phyloP scores from a whole-genome alignment of 2,329 filamentous ascomycete species.

The Botryosphaeria dothidea region DNA sequence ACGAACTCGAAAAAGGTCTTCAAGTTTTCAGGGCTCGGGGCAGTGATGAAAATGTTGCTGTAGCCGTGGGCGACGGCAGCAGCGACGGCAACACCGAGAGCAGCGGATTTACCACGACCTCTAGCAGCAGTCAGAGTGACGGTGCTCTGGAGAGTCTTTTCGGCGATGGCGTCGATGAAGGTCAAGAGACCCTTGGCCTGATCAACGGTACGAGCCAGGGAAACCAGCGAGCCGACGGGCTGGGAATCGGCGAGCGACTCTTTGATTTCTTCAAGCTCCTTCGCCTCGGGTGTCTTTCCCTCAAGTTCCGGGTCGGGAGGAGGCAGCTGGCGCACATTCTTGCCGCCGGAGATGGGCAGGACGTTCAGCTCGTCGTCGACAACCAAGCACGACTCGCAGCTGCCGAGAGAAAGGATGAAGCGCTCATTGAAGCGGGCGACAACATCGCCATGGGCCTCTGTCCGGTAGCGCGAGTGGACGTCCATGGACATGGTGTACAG shows the following conservation, averaged over 20 bases:
- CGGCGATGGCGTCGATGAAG: slow-evolving; percentile 92
- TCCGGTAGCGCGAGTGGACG: slow-evolving; percentile 92
- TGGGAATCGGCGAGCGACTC: slow-evolving; percentile 82
- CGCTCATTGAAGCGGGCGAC: slow-evolving; percentile 96
- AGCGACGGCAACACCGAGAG: slow-evolving; percentile 89
- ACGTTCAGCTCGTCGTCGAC: slow-evolving; percentile 98
- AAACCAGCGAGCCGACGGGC: slow-evolving; percentile 80
- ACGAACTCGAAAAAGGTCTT: slow-evolving; percentile 98
- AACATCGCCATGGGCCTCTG: slow-evolving; percentile 93
- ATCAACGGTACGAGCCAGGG: slow-evolving; percentile 85
- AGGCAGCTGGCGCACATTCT: slow-evolving; percentile 80
- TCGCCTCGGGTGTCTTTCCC: slow-evolving; percentile 68
- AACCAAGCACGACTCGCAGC: slow-evolving; percentile 90
- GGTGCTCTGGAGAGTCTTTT: slow-evolving; percentile 92
- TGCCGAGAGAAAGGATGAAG: slow-evolving; percentile 92
- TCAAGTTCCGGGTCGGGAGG: slow-evolving; percentile 72
- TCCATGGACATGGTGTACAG: slow-evolving; percentile 98
- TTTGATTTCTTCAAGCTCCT: slow-evolving; percentile 83
- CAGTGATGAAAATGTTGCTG: slow-evolving; percentile 99
- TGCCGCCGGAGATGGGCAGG: slow-evolving; percentile 92
- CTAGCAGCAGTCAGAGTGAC: slow-evolving; percentile 90
- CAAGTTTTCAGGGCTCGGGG: slow-evolving; percentile 94
- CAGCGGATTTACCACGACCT: slow-evolving; percentile 96
- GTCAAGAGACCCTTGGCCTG: slow-evolving; percentile 96
- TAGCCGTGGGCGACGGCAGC: slow-evolving; percentile 95